phyloP scores from a whole-genome alignment of 148 eudicot species.

The Limonium bicolor region DNA sequence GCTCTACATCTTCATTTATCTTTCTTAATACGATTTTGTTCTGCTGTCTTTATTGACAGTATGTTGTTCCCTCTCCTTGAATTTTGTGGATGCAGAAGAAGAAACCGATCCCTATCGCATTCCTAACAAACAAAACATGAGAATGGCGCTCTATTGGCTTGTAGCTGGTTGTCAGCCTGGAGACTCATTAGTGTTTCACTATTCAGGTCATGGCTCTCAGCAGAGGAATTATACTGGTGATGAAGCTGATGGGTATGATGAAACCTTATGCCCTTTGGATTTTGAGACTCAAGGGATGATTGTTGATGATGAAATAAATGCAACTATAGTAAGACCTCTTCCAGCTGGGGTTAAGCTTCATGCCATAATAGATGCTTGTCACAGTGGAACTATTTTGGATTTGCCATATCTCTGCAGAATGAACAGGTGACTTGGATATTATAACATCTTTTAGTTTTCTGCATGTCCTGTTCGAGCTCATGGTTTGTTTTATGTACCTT shows the following conservation, averaged over 20 bases:
- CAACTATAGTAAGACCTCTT: slow-evolving; percentile 73
- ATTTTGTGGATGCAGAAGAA: slow-evolving; percentile 52
- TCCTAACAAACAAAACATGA: slow-evolving; percentile 70
- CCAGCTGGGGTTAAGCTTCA: slow-evolving; percentile 86
- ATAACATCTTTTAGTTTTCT: background rate
- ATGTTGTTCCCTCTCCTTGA: background rate
- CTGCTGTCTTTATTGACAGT: background rate
- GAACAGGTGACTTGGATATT: slow-evolving; percentile 44
- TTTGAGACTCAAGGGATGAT: slow-evolving; percentile 95
- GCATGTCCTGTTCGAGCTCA: too few relatives aligned
- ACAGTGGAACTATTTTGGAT: slow-evolving; percentile 91
- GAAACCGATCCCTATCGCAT: slow-evolving; percentile 68
- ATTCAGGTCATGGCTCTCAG: slow-evolving; percentile 91
- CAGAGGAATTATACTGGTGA: slow-evolving; percentile 66
- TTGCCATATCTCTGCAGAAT: slow-evolving; percentile 83
- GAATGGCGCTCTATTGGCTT: slow-evolving; percentile 85
- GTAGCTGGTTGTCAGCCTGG: slow-evolving; percentile 90
- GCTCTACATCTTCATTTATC: too few relatives aligned
- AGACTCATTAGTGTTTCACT: slow-evolving; percentile 85
- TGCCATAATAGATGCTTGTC: slow-evolving; percentile 94
- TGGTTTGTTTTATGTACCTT: too few relatives aligned
- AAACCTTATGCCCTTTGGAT: slow-evolving; percentile 89
- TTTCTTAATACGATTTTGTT: background rate
- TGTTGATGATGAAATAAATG: slow-evolving; percentile 90
- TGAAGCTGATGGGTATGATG: slow-evolving; percentile 91